Evolutionary conservation across 2,329 filamentous ascomycete species (phyloP), one percentile per base, ranked within the genome.

Genomic region (Colletotrichum sp.): DNA sequence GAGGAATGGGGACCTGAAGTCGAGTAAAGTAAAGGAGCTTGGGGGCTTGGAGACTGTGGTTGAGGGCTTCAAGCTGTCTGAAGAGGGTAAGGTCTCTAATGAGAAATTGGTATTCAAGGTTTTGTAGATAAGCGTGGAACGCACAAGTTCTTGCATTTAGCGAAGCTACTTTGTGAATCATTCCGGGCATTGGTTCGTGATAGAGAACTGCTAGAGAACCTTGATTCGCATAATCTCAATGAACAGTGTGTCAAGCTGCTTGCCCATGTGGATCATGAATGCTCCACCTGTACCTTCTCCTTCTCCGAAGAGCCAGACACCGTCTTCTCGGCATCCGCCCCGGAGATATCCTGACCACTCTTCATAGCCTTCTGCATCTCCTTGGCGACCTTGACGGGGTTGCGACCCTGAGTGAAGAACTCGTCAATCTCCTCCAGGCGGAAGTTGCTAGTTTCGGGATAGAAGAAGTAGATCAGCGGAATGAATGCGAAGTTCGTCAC

Each of bases 401-500:
- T 76, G 8, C 73, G 76, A 36, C 78, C 79, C 10, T 65, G 57
- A 1, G 78, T 71, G 71, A 90, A 90, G 79, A 90, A 83, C 28
- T 85, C 82, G 78, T 90, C 89, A 39, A 91, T 89, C 75, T 91
- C 88, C 78, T 91, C 89, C 0, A 91, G 83, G 2, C 82, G 84
- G 10, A 89, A 81, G 55, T 87, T 87, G 28, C 83, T 84, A 0
- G 90, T 92, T 79, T 92, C 90, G 0, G 90, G 90, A 65, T 89
- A 90, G 79, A 88, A 85, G 71, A 86, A 84, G 79, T 86, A 88
- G 3, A 87, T 80, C 7, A 87, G 79, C 0, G 86, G 87, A 2
- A 88, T 80, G 64, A 87, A 88, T 13, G 79, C 78, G 26, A 89
- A 83, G 78, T 90, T 89, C 12, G 88, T 83, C 28, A 81, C 83